Evolutionary conservation across 345 rosid species (phyloP).

Genomic region (Aethionema arabicum): DNA sequence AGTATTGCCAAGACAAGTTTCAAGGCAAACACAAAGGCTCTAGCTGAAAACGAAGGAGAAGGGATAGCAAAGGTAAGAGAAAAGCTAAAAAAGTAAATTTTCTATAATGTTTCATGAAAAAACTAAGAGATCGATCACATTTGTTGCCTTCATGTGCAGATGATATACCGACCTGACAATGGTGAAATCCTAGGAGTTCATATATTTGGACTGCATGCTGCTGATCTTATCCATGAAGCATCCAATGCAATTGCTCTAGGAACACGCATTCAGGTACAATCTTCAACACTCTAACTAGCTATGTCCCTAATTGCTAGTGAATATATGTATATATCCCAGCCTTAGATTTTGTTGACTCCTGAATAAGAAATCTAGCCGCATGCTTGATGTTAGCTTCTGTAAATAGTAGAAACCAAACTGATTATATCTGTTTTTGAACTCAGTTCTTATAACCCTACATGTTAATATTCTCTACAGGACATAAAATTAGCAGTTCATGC

Average conservation of each 20-base stretch:
- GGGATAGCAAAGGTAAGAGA: conserved; percentile 86
- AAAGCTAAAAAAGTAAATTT: conserved; percentile 2
- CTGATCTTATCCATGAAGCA: conserved; percentile 99
- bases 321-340: background rate
- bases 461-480: conserved; percentile 54
- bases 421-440: background rate
- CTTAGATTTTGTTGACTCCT: background rate
- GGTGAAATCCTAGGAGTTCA: conserved; percentile 99
- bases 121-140: conserved; percentile 18
- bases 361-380: background rate
- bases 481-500: conserved; percentile 94
- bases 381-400: background rate
- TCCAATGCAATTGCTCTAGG: conserved; percentile 96
- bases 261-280: conserved; percentile 69
- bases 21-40: conserved; percentile 97
- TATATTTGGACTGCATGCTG: conserved; percentile 96
- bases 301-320: background rate
- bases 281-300: conserved; percentile 7
- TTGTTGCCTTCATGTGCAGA: conserved; percentile 44
- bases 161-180: conserved; percentile 93
- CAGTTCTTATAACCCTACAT: conserved; percentile 27
- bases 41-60: conserved; percentile 98
- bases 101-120: conserved; percentile 15
- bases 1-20: conserved; percentile 90
- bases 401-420: background rate